Base-by-base conservation (phyloP, 805 yeast species). In the Schwanniomyces sp. region DNA sequence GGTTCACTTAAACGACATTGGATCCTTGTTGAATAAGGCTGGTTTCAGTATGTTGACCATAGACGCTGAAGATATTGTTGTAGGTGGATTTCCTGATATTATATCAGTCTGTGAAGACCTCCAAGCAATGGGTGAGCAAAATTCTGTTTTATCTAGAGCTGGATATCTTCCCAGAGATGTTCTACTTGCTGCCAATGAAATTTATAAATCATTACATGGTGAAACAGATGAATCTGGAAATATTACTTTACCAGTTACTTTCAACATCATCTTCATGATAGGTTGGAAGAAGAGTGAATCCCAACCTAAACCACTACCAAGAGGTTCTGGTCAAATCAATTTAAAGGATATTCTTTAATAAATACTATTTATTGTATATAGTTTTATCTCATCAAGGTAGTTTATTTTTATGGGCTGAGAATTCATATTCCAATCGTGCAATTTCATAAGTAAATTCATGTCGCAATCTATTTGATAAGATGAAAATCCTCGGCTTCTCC, bases 71-170 rank as follows among this genome's bases (percentile, higher is more conserved):
- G 95, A 89, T 59, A 79, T 88, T 21, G 79, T 86, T 4, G 91
- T 89, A 11, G 85, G 84, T 16, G 78, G 78, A 21, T 89, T 84
- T 57, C 96, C 96, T 0, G 86, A 85, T 54, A 70, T 86, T 42
- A 70, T 80, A 46, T 76, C 88, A 2, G 65, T 89, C 34, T 74
- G 88, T 69, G 80, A 78, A 45, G 96, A 89, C 54, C 64, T 89
- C 36, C 88, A 86, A 59, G 67, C 79, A 18, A 88, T 88, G 96
- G 96, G 96, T 4, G 96, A 89, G 63, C 84, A 84, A 48, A 89
- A 88, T 60, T 84, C 94, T 2, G 79, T 82, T 24, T 60, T 88
- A 28, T 74, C 84, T 5, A 56, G 78, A 42, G 54, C 75, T 4
- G 59, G 59, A 24, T 54, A 56, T 43, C 52, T 74, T 40, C 74